These are phyloP conservation scores for Apiotrichum gamsii DNA, from an alignment of 1,284 basidiomycete genomes.

Conservation along the genomic window DNA sequence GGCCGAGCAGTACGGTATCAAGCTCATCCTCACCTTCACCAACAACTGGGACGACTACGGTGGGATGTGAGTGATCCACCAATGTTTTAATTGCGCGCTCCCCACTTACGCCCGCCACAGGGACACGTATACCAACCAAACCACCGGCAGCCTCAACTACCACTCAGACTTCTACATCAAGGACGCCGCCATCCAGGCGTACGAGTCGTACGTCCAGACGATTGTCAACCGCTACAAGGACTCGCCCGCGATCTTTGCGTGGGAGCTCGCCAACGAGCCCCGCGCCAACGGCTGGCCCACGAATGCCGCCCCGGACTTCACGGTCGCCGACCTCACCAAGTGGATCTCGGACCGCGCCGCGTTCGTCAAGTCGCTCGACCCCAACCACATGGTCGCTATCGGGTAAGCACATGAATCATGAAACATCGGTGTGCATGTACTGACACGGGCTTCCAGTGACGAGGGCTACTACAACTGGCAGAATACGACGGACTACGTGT, in stretches of 20 bases:
- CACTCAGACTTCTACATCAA: conserved; percentile 60
- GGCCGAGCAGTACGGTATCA: neutral
- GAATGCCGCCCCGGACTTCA: conserved; percentile 46
- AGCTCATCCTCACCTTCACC: neutral
- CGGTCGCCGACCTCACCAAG: conserved; percentile 50
- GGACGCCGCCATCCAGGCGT: conserved; percentile 51
- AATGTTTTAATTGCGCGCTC: no score
- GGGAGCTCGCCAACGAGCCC: conserved; percentile 62
- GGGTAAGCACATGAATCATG: conserved; percentile 48
- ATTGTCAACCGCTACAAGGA: conserved; percentile 56
- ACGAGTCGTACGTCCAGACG: conserved; percentile 56
- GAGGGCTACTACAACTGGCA: conserved; percentile 55
- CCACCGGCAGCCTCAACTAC: conserved; percentile 15
- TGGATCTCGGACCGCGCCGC: conserved; percentile 54
- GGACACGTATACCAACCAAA: neutral
- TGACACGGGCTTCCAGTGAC: no score
- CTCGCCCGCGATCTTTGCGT: conserved; percentile 54
- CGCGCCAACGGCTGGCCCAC: conserved; percentile 49
- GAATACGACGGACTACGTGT: conserved; percentile 54
- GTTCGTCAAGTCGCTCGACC: conserved; percentile 53
- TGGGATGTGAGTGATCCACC: no score
- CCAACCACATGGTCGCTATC: conserved; percentile 59
- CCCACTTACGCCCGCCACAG: no score
- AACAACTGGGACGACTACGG: conserved; percentile 1
- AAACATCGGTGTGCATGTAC: no score